Percentiles rank a stretch among this genome's conserved stretches.
Conservation (phyloP, 2,329 filamentous ascomycete genomes). For the Ophiobolus disseminans region DNA sequence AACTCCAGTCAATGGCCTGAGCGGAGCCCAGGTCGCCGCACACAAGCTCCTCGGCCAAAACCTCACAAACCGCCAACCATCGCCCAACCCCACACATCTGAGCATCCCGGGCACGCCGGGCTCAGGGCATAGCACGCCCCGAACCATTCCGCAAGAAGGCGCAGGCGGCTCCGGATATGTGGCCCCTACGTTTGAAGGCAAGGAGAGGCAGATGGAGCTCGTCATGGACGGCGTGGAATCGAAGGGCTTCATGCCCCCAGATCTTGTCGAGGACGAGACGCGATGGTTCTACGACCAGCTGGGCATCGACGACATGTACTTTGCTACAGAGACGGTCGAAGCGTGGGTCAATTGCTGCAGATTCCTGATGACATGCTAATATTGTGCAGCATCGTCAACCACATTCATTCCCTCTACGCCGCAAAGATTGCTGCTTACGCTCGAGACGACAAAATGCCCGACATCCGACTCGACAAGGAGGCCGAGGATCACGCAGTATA, state of each 20-base stretch:
- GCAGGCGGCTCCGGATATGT: slow-evolving; percentile 83
- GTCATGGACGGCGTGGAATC: slow-evolving; percentile 82
- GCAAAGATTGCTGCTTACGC: slow-evolving; percentile 95
- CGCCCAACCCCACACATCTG: slow-evolving; percentile 87
- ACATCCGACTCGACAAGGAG: slow-evolving; percentile 96
- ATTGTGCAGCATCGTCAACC: slow-evolving; percentile 72
- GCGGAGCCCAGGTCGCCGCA: slow-evolving; percentile 35
- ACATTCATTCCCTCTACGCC: slow-evolving; percentile 95
- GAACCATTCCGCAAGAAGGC: slow-evolving; percentile 83
- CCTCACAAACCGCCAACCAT: slow-evolving; percentile 70
- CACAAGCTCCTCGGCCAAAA: slow-evolving; percentile 67
- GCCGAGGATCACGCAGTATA: slow-evolving; percentile 94
- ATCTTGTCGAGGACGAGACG: slow-evolving; percentile 84
- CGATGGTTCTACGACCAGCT: slow-evolving; percentile 98
- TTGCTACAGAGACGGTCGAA: slow-evolving; percentile 84
- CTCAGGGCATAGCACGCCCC: slow-evolving; percentile 61
- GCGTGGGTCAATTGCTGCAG: slow-evolving; percentile 54
- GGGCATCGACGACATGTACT: slow-evolving; percentile 98
- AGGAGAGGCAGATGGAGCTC: slow-evolving; percentile 83
- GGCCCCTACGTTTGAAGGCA: slow-evolving; percentile 91
- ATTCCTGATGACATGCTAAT: slow-evolving; percentile 16
- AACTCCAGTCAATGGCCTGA: slow-evolving; percentile 39
- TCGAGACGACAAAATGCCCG: slow-evolving; percentile 89
- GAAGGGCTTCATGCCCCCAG: slow-evolving; percentile 83
- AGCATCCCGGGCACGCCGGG: slow-evolving; percentile 75